These are phyloP conservation scores for Stygiomarasmius scandens DNA, from an alignment of 1,284 basidiomycete species.

Conservation along the genomic window DNA sequence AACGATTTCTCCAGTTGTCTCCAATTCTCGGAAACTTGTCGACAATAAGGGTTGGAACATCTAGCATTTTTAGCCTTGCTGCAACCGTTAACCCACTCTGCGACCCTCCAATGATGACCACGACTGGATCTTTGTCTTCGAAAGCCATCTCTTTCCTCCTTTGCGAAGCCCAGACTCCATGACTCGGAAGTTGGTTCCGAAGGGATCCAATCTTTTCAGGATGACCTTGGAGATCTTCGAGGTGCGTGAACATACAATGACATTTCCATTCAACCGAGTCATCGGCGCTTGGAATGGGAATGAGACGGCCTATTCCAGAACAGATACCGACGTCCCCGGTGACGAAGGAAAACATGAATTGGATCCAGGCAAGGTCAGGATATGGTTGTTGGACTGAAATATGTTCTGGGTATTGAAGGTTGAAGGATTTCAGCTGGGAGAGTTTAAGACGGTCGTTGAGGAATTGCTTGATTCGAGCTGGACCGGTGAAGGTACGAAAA, in stretches of 20 bases:
- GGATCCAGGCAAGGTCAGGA: conserved; percentile 56
- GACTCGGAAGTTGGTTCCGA: conserved; percentile 34
- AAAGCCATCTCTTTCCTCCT: conserved; percentile 40
- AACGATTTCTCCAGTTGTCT: conserved; percentile 55
- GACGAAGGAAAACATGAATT: conserved; percentile 54
- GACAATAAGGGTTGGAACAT: conserved; percentile 52
- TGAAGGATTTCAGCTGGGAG: conserved; percentile 26
- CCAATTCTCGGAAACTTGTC: conserved; percentile 52
- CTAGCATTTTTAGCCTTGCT: conserved; percentile 54
- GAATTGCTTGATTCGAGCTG: conserved; percentile 39
- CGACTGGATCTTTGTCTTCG: conserved; percentile 39
- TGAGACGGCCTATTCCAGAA: conserved; percentile 51
- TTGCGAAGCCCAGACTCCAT: conserved; percentile 36
- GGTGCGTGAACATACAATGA: conserved; percentile 58
- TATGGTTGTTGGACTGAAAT: conserved; percentile 41
- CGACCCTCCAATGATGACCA: conserved; percentile 64
- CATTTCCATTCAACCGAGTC: conserved; percentile 51
- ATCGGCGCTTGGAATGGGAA: conserved; percentile 32
- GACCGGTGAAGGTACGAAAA: conserved; percentile 59
- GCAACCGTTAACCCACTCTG: conserved; percentile 66
- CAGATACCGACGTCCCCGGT: conserved; percentile 36
- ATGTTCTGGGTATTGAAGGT: conserved; percentile 27
- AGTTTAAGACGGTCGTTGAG: conserved; percentile 43
- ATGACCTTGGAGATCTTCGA: conserved; percentile 56
- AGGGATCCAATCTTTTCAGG: conserved; percentile 47